Evolutionary conservation across 2,329 filamentous ascomycete genomes (phyloP), one percentile per base, ranked within the genome.

Genomic region (Emydomyces testavorans): DNA sequence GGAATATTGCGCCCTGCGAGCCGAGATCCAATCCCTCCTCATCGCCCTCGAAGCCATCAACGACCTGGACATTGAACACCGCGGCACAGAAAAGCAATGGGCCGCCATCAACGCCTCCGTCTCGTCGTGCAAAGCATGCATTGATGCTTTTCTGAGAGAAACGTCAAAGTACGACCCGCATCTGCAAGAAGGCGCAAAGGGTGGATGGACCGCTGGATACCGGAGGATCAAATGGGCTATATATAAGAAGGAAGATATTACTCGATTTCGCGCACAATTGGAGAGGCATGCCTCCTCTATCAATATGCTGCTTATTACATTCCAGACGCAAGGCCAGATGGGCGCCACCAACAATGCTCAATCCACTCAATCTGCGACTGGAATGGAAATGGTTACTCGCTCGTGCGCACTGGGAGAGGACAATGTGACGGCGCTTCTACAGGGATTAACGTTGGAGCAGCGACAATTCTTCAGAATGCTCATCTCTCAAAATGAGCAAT

Each of bases 201-300:
- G 21, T n/a, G 43, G 31, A 15, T 46, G 35, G 32, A 23, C n/a
- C 3, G 28, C 40, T n/a, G 40, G 40, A 32, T 43, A 43, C 40
- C 10, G 40, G 28, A 49, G 43, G 44, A 47, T 52, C 11, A 35
- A 52, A 31, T 49, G 46, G 50, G 50, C 46, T 7, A 16, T 52
- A 13, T 52, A 35, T 26, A 49, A 36, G 46, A 46, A 28, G 21
- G 41, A 48, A 11, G 46, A 40, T 10, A 29, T 52, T 4, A 41
- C 38, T 10, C 36, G 13, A 26, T 38, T 49, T 24, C 29, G 50
- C 8, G 29, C 46, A 8, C 31, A 52, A 29, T 38, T 51, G 32
- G 28, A 45, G 18, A 23, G 44, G 3, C 49, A 51, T 24, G 31
- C 45, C 6, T 46, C 45, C 6, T 43, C 28, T 6, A 51, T 51